Base-by-base conservation (phyloP, 805 yeast genomes). In the Candida koratica region DNA sequence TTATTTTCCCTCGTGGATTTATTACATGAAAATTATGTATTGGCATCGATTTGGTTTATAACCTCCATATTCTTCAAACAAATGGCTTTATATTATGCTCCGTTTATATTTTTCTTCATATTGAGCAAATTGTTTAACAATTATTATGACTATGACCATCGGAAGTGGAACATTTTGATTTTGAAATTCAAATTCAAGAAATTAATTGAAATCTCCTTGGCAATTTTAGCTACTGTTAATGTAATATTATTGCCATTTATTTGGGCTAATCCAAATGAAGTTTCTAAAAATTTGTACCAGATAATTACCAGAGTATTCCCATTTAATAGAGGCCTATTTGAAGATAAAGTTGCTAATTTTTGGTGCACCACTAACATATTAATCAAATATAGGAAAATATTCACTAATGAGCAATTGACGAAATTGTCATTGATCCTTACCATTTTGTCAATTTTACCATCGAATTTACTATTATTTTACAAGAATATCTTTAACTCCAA, bases 311-410 rank as follows among this genome's bases (percentile, higher is more conserved):
- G 97, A 44, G 81, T 90, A 19, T 93, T 93, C 57, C 98, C 99
- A 1, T 90, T 93, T 47, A 75, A 79, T 29, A 73, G 97, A 53
- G 98, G 98, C 0, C 70, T 93, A 6, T 93, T 94, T 71, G 98
- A 93, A 57, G 97, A 93, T 55, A 93, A 93, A 56, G 97, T 93
- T 11, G 96, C 96, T 25, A 93, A 89, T 54, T 83, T 93, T 51
- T 93, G 99, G 99, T 89, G 97, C 58, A 81, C 95, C n/a, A 67
- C 88, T 1, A 93, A 93, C 56, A 67, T 83, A 1, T 44, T 87
- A 8, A 56, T 89, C 53, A 90, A 90, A 55, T 81, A 86, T 52
- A 78, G 75, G 45, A 49, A 60, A 4, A 33, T 69, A 0, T 81
- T 84, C 50, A 55, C 76, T 2, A 67, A 69, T 12, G 60, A 65